phyloP scores from a whole-genome alignment of 192 early-diverging fungal genomes.

The Coemansia sp. region DNA sequence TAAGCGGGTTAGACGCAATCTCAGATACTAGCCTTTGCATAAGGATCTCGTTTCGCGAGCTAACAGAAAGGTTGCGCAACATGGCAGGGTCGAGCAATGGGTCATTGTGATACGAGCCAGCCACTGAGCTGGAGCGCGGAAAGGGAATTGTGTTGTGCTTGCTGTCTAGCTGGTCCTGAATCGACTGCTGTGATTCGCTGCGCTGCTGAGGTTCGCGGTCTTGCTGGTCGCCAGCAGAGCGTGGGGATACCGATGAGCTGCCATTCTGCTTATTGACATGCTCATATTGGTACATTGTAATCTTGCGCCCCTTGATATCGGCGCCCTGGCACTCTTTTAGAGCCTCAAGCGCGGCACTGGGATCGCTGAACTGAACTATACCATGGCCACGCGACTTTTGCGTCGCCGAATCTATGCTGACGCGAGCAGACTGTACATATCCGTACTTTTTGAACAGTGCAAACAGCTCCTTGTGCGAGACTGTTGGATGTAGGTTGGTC shows the following conservation, averaged over 20 bases:
- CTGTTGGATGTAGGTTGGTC: conserved; percentile 53
- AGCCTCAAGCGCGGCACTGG: conserved; percentile 44
- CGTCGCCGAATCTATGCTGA: conserved; percentile 50
- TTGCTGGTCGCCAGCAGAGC: neutral
- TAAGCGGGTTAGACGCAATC: conserved; percentile 39
- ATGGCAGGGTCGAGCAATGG: conserved; percentile 40
- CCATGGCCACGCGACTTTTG: conserved; percentile 53
- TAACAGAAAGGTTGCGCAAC: conserved; percentile 35
- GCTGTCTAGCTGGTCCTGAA: neutral
- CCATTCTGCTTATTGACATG: conserved; percentile 42
- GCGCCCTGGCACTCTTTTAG: conserved; percentile 49
- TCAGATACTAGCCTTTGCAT: conserved; percentile 38
- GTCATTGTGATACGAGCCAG: conserved; percentile 17
- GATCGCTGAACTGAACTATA: conserved; percentile 54
- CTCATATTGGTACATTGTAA: conserved; percentile 56
- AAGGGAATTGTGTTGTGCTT: conserved; percentile 18
- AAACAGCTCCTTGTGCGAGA: conserved; percentile 58
- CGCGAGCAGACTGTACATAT: conserved; percentile 54
- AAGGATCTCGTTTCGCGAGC: conserved; percentile 47
- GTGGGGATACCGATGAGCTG: neutral
- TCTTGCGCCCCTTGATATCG: conserved; percentile 55
- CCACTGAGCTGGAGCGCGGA: conserved; percentile 22
- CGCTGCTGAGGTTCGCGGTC: conserved; percentile 5
- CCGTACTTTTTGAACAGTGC: conserved; percentile 57
- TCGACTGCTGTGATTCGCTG: neutral